phyloP scores from a whole-genome alignment of 169 alveolate species.

The Eimeria falciformis region DNA sequence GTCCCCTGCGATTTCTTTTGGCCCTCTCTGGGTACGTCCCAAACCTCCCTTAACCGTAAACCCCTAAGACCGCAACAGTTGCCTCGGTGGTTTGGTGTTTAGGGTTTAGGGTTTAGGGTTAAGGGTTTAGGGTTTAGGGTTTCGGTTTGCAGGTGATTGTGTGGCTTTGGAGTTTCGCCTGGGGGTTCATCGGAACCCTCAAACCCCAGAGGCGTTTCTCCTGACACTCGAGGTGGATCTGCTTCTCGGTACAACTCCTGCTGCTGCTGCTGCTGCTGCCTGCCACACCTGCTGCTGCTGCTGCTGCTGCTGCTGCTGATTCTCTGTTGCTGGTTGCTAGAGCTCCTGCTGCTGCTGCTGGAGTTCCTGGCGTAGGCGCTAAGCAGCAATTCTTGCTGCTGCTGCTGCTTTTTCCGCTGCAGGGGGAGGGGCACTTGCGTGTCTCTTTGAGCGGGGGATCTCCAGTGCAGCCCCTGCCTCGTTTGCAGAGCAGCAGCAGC shows the following conservation, averaged over 20 bases:
- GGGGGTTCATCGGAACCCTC: neutral
- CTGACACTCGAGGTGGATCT: constrained; percentile 35
- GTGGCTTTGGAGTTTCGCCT: constrained; percentile 39
- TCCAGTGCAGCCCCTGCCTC: constrained; percentile 6
- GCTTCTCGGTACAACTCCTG: no score
- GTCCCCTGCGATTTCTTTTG: constrained; percentile 45
- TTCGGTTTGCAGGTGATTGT: constrained; percentile 50
- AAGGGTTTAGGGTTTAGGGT: constrained; percentile 48
- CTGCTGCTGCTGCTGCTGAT: constrained; percentile 56
- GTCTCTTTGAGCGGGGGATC: constrained; percentile 5
- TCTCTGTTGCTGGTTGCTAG: constrained; percentile 11
- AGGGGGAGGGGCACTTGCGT: constrained; percentile 49
- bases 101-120: constrained; percentile 18
- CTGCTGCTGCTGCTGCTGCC: no score
- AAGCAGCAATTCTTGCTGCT: neutral
- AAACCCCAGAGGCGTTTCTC: neutral
- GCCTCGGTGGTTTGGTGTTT: neutral
- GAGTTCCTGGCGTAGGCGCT: neutral
- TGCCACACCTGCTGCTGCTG: constrained; percentile 44
- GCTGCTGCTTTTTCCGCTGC: neutral
- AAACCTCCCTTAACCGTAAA: constrained; percentile 40
- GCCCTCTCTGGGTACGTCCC: constrained; percentile 40
- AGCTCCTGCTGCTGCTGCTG: constrained; percentile 1
- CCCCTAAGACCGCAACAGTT: neutral
- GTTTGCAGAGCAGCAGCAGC: constrained; percentile 58